Percentiles rank a stretch among this genome's conserved stretches.
Conservation (phyloP, 495 filamentous ascomycete species). For the Penicillium cinerascens region DNA sequence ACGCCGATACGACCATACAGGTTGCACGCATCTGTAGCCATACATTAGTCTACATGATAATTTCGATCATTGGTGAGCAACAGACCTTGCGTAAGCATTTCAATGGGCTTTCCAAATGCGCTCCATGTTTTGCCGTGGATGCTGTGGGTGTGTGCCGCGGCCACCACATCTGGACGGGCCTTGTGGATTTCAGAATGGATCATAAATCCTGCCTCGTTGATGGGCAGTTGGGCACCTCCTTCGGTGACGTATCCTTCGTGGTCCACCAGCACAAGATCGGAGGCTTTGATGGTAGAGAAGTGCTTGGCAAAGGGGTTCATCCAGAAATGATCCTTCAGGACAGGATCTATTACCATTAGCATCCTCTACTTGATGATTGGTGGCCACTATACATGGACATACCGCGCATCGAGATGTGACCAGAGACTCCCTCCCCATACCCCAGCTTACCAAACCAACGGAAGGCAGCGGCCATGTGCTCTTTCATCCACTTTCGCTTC, state of each 20-base stretch:
- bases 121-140: slow-evolving; percentile 47
- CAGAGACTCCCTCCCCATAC: slow-evolving; percentile 67
- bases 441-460: slow-evolving; percentile 66
- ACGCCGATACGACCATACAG: slow-evolving; percentile 52
- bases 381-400: not conserved
- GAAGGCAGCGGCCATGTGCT: slow-evolving; percentile 70
- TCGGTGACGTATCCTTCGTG: slow-evolving; percentile 46
- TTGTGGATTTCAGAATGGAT: slow-evolving; percentile 58
- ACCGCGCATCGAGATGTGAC: slow-evolving; percentile 56
- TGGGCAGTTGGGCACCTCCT: slow-evolving; percentile 46
- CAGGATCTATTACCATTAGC: slow-evolving; percentile 16
- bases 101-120: slow-evolving; percentile 44
- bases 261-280: slow-evolving; percentile 50
- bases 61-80: not conserved
- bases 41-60: not conserved
- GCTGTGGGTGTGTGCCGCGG: slow-evolving; percentile 49
- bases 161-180: slow-evolving; percentile 48
- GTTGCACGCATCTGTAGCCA: slow-evolving; percentile 51
- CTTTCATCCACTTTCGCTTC: slow-evolving; percentile 65
- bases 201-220: slow-evolving; percentile 67
- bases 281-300: slow-evolving; percentile 50
- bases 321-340: slow-evolving; percentile 54
- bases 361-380: not conserved
- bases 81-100: slow-evolving; percentile 50
- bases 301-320: slow-evolving; percentile 62